Evolutionary conservation across 768 basidiomycete genomes (phyloP).

Genomic region (Mycena belliarum): DNA sequence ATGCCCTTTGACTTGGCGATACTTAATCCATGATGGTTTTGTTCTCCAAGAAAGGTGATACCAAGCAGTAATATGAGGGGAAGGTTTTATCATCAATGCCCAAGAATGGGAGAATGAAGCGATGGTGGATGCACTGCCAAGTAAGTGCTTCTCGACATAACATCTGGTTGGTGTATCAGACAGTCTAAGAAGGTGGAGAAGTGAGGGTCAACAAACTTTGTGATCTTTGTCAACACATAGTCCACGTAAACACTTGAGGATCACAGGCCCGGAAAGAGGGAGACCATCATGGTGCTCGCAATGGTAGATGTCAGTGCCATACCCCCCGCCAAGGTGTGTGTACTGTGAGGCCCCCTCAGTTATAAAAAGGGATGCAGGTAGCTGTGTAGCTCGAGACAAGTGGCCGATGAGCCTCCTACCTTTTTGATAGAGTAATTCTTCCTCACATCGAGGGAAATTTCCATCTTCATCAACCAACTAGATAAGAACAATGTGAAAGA

Average conservation of each 20-base stretch:
- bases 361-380: background rate
- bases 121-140: background rate
- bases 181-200: background rate
- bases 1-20: background rate
- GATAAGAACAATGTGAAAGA: background rate
- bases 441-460: background rate
- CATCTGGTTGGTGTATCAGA: background rate
- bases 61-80: background rate
- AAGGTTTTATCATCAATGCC: slow-evolving; percentile 2
- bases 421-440: background rate
- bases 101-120: background rate
- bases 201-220: background rate
- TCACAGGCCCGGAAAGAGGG: background rate
- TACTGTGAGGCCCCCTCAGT: background rate
- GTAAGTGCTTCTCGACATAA: background rate
- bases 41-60: background rate
- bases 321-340: background rate
- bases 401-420: background rate
- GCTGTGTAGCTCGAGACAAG: background rate
- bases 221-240: background rate
- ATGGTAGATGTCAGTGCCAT: background rate
- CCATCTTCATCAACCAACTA: background rate
- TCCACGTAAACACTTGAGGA: background rate
- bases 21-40: background rate
- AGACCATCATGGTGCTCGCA: background rate